A percentile compares a stretch with the other conserved stretches of the same genome.
Conservation (phyloP, 1,139 yeast genomes). For the Candida sanyaensis region DNA sequence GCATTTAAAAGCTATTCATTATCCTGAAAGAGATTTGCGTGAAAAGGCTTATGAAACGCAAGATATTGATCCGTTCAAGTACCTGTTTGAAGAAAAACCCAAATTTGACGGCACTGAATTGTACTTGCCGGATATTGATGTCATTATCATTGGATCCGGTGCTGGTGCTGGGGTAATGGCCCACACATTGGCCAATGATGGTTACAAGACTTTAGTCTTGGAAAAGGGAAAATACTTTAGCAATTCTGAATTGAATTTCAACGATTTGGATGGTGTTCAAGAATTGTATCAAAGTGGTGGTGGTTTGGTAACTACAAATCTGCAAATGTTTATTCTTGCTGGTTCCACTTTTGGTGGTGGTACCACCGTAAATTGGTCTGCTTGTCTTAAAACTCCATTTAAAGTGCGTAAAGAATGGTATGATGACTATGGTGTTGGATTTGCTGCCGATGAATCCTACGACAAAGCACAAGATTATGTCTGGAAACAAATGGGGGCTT, state of each 20-base stretch:
- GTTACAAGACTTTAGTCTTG: conserved; percentile 47
- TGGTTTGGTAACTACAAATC: conserved; percentile 30
- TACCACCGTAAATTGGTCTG: conserved; percentile 64
- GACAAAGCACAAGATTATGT: conserved; percentile 53
- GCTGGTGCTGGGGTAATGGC: conserved; percentile 62
- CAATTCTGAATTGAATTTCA: conserved; percentile 36
- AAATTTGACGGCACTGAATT: conserved; percentile 30
- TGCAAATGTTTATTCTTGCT: conserved; percentile 45
- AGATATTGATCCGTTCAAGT: conserved; percentile 26
- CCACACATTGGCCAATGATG: conserved; percentile 47
- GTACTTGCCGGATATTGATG: conserved; percentile 43
- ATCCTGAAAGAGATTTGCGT: conserved; percentile 34
- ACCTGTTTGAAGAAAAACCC: conserved; percentile 37
- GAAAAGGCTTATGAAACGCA: conserved; percentile 30
- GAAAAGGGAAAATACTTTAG: conserved; percentile 55
- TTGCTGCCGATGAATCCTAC: conserved; percentile 46
- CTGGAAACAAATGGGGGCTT: conserved; percentile 53
- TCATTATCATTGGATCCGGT: conserved; percentile 57
- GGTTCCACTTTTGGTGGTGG: conserved; percentile 66
- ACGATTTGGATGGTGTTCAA: conserved; percentile 39
- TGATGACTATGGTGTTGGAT: conserved; percentile 47
- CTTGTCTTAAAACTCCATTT: conserved; percentile 54
- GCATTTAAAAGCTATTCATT: conserved; percentile 37
- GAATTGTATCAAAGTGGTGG: conserved; percentile 48
- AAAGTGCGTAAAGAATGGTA: conserved; percentile 60